phyloP scores from a whole-genome alignment of 352 stramenopile genomes.

The Pythium chondricola region DNA sequence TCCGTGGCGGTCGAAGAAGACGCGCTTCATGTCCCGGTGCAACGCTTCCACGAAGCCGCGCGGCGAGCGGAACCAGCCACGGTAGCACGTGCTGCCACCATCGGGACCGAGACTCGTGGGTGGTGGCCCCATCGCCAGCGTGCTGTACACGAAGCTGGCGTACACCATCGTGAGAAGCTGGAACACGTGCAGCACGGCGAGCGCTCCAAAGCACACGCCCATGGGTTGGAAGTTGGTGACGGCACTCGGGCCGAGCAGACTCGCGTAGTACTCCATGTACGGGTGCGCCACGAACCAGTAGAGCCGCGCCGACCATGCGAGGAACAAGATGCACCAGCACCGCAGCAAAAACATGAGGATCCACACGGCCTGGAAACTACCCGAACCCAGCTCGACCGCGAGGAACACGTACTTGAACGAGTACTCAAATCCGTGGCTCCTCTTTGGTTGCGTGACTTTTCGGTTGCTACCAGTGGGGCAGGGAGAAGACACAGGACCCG shows the following conservation, averaged over 20 bases:
- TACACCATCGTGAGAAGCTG: constrained; percentile 12
- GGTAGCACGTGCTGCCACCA: constrained; percentile 1
- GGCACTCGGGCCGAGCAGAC: constrained; percentile 7
- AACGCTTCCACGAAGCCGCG: not conserved
- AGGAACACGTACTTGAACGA: too few relatives aligned
- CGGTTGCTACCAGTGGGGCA: too few relatives aligned
- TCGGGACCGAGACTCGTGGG: constrained; percentile 1
- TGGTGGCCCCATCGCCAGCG: constrained; percentile 7
- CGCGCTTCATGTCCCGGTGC: constrained; percentile 1
- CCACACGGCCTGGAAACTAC: constrained; percentile 7
- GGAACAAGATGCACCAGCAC: constrained; percentile 8
- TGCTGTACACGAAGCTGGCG: constrained; percentile 3
- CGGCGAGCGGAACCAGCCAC: constrained; percentile 8
- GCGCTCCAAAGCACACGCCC: constrained; percentile 4
- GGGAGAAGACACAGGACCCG: too few relatives aligned
- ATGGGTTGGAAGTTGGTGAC: constrained; percentile 9
- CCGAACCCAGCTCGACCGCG: too few relatives aligned
- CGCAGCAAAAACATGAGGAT: not conserved
- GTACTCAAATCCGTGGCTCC: too few relatives aligned
- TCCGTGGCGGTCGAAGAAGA: constrained; percentile 20
- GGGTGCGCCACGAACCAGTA: constrained; percentile 23
- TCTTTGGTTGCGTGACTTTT: too few relatives aligned
- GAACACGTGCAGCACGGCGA: constrained; percentile 1
- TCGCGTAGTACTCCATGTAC: constrained; percentile 25
- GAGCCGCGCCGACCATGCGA: constrained; percentile 1